Conservation (phyloP, 2,329 filamentous ascomycete species). For the Fusarium camptoceras region DNA sequence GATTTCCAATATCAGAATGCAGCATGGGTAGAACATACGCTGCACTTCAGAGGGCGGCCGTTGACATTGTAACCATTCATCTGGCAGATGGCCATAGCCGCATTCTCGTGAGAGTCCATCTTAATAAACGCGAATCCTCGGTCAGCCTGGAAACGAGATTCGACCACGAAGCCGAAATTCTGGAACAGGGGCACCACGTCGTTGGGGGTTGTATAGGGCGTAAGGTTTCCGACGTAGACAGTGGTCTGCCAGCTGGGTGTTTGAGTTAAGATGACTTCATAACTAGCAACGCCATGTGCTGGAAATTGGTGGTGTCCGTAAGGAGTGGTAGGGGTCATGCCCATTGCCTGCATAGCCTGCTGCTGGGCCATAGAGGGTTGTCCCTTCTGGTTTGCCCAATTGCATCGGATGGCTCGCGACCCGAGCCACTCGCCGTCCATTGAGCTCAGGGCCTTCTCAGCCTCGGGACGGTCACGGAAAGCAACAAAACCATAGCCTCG, state of each 20-base stretch:
- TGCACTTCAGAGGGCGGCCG: constrained; percentile 96
- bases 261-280: constrained; percentile 95
- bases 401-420: constrained; percentile 97
- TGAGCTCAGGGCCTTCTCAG: constrained; percentile 93
- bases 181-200: constrained; percentile 98
- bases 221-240: constrained; percentile 97
- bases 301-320: constrained; percentile 99
- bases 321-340: constrained; percentile 95
- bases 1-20: not conserved
- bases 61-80: constrained; percentile 98
- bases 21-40: constrained; percentile 73
- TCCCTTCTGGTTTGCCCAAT: constrained; percentile 99
- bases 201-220: constrained; percentile 95
- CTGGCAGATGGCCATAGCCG: constrained; percentile 97
- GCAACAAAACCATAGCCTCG: constrained; percentile 98
- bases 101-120: constrained; percentile 98
- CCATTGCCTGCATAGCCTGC: constrained; percentile 96
- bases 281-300: constrained; percentile 95
- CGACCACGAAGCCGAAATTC: constrained; percentile 97
- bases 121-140: constrained; percentile 99
- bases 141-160: constrained; percentile 97
- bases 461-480: constrained; percentile 92
- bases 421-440: constrained; percentile 99
- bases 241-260: constrained; percentile 99
- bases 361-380: constrained; percentile 98